A percentile compares a stretch with the other conserved stretches of the same genome.
These are phyloP conservation scores for Neurospora sp. DNA, from an alignment of 495 filamentous ascomycete genomes.

Conservation along the genomic window DNA sequence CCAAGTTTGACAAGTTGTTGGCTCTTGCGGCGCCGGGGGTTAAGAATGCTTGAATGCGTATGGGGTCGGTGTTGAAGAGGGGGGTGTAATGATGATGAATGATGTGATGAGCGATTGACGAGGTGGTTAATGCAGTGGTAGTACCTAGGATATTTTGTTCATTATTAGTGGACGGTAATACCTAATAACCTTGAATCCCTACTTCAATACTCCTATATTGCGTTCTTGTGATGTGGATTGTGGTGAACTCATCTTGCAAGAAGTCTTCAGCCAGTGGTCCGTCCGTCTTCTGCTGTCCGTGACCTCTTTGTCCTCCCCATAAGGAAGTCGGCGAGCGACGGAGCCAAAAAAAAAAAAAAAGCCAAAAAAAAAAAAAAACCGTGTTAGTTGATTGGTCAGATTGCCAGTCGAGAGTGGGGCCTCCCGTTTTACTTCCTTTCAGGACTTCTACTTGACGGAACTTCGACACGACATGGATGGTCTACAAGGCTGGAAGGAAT, in stretches of 20 bases:
- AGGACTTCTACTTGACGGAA: too few relatives aligned
- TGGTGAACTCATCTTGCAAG: not conserved
- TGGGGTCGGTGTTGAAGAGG: not conserved
- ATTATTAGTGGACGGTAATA: not conserved
- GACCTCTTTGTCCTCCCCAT: not conserved
- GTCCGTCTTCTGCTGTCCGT: too few relatives aligned
- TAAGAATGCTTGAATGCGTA: constrained; percentile 9
- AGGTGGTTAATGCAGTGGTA: not conserved
- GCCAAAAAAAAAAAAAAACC: not conserved
- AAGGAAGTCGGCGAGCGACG: not conserved
- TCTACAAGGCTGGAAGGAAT: too few relatives aligned
- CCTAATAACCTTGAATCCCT: not conserved
- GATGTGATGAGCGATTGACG: not conserved
- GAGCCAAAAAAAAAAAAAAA: not conserved
- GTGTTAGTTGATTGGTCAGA: not conserved
- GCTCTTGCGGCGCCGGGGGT: constrained; percentile 14
- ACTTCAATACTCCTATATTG: not conserved
- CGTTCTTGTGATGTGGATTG: not conserved
- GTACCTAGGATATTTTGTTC: not conserved
- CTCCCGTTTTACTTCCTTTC: too few relatives aligned
- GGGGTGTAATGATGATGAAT: not conserved
- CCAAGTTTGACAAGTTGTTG: constrained; percentile 20
- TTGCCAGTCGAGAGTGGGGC: too few relatives aligned
- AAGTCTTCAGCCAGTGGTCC: too few relatives aligned
- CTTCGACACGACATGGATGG: too few relatives aligned